A percentile compares a stretch with the other conserved stretches of the same genome.
Evolutionary conservation across 306 rosid genomes (phyloP).

Genomic region (Cicer arietinum): DNA sequence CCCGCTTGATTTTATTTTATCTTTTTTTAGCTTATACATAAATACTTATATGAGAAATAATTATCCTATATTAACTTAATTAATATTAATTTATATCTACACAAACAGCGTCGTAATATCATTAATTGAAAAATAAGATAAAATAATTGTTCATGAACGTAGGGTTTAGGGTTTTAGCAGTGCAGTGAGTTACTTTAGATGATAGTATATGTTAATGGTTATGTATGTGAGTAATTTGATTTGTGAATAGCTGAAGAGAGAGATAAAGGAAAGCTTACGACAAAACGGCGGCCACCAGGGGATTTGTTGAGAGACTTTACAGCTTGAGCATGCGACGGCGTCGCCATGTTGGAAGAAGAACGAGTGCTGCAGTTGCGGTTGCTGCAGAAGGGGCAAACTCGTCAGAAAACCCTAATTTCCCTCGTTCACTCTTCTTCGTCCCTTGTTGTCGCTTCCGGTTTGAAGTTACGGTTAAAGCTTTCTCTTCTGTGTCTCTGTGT

Average conservation of each 20-base stretch:
- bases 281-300: slow-evolving; percentile 76
- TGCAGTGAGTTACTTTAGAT: background rate
- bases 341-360: slow-evolving; percentile 60
- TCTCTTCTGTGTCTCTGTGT: too few species aligned
- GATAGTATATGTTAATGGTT: background rate
- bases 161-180: slow-evolving; percentile 51
- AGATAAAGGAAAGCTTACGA: slow-evolving; percentile 51
- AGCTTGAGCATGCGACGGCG: slow-evolving; percentile 69
- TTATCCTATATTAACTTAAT: too few species aligned
- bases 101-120: background rate
- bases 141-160: background rate
- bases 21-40: too few species aligned
- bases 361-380: background rate
- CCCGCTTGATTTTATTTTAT: too few species aligned
- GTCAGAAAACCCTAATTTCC: too few species aligned
- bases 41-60: too few species aligned
- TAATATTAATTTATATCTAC: too few species aligned
- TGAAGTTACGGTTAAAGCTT: too few species aligned
- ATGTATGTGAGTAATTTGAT: background rate
- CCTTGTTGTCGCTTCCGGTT: too few species aligned
- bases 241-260: background rate
- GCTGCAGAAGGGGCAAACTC: background rate
- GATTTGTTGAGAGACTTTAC: slow-evolving; percentile 91
- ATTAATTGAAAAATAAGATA: background rate
- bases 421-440: too few species aligned